phyloP scores from a whole-genome alignment of 345 rosid species.

The Reutealis trisperma region DNA sequence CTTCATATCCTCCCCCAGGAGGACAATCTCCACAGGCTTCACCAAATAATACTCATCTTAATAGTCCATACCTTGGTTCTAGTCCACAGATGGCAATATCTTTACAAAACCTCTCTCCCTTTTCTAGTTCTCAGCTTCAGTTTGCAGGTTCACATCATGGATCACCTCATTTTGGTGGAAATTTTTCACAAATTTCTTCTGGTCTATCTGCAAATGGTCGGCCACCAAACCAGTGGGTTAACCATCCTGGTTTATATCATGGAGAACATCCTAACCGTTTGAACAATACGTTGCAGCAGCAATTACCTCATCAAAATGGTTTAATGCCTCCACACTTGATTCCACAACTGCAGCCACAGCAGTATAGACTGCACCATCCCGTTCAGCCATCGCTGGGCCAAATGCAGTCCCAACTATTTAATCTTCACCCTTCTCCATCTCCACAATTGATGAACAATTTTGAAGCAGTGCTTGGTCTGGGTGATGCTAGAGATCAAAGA shows the following conservation, averaged over 20 bases:
- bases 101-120: slow-evolving; percentile 59
- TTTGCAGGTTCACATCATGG: slow-evolving; percentile 59
- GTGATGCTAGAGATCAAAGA: slow-evolving; percentile 70
- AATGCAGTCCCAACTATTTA: slow-evolving; percentile 63
- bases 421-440: slow-evolving; percentile 65
- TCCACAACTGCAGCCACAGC: slow-evolving; percentile 59
- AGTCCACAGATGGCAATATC: slow-evolving; percentile 63
- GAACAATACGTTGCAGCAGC: slow-evolving; percentile 59
- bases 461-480: slow-evolving; percentile 61
- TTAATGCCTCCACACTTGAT: slow-evolving; percentile 58
- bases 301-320: slow-evolving; percentile 69
- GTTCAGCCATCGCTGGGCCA: slow-evolving; percentile 65
- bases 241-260: slow-evolving; percentile 55
- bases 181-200: slow-evolving; percentile 56
- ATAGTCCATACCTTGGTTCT: slow-evolving; percentile 55
- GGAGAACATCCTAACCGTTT: slow-evolving; percentile 64
- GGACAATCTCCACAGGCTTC: slow-evolving; percentile 66
- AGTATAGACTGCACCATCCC: slow-evolving; percentile 62
- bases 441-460: slow-evolving; percentile 55
- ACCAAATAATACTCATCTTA: slow-evolving; percentile 59
- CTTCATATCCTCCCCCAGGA: slow-evolving; percentile 70
- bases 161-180: slow-evolving; percentile 58
- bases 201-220: slow-evolving; percentile 55
- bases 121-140: slow-evolving; percentile 67
- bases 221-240: slow-evolving; percentile 65